Base-by-base conservation (phyloP, 2,329 filamentous ascomycete species). In the Onygenales sp. region DNA sequence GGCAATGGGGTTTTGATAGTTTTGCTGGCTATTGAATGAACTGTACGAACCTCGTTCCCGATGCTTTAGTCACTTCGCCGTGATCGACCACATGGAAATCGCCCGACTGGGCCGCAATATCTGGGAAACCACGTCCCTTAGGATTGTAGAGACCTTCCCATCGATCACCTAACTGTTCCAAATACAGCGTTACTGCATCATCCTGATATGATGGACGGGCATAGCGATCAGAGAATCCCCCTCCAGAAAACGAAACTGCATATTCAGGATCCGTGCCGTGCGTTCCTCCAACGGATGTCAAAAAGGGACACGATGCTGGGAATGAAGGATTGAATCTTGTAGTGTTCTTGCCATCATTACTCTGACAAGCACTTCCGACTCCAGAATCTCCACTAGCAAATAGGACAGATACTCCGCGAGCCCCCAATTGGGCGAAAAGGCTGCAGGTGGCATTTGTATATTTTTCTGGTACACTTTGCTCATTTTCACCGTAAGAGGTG, bases 401-500 rank as follows among this genome's bases (percentile, higher is more conserved):
- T 53, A 88, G 71, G 14, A 88, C 72, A 0, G 82, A 81, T n/a
- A 87, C 79, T 36, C 85, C 85, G 6, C 85, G 79, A 1, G 80
- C 76, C n/a, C 82, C 83, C 4, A 88, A 77, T 55, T 84, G 80
- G 6, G 78, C 81, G 56, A 85, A 82, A 42, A 82, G 70, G 34
- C 75, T 76, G 67, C 86, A 86, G 27, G 81, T 77, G 53, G 79
- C 74, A 60, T 78, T 73, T 8, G 81, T 77, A 62, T 87, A 87
- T 4, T 74, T 70, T 21, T 69, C 67, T 0, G 83, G 82, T 0
- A 87, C 72, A 2, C 75, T 77, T 63, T 76, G 81, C 66, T 88
- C 85, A 47, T 83, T 76, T 60, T 86, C 83, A 33, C 83, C 84
- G 62, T 88, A 88, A 0, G 84, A 87, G 13, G 82, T 85, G 40